These are phyloP conservation scores for Fusarium heterosporum DNA, from an alignment of 2,329 filamentous ascomycete species.

Conservation along the genomic window DNA sequence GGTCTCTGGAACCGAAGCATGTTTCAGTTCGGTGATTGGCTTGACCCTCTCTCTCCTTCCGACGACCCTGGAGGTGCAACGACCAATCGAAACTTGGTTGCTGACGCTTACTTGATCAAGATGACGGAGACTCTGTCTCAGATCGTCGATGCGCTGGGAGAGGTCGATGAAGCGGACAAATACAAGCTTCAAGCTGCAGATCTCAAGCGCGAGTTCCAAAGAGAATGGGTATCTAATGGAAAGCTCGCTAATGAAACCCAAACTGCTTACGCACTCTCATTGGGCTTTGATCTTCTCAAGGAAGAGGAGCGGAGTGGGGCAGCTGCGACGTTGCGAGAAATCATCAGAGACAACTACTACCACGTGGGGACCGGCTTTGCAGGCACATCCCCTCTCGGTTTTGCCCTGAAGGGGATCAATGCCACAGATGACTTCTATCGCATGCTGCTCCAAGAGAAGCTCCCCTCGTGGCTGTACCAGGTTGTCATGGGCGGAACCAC, in stretches of 20 bases:
- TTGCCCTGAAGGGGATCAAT: slow-evolving; percentile 31
- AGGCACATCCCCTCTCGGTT: slow-evolving; percentile 2
- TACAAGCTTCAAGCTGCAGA: slow-evolving; percentile 37
- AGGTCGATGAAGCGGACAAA: slow-evolving; percentile 29
- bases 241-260: slow-evolving; percentile 54
- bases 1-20: slow-evolving; percentile 40
- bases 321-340: slow-evolving; percentile 48
- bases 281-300: slow-evolving; percentile 54
- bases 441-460: slow-evolving; percentile 60
- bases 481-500: slow-evolving; percentile 61
- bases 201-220: slow-evolving; percentile 47
- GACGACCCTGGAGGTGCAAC: slow-evolving; percentile 53
- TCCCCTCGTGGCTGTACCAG: slow-evolving; percentile 62
- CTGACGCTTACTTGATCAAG: slow-evolving; percentile 59
- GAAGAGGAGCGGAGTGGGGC: slow-evolving; percentile 30
- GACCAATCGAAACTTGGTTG: slow-evolving; percentile 55
- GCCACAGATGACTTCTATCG: slow-evolving; percentile 55
- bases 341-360: slow-evolving; percentile 50
- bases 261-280: slow-evolving; percentile 54
- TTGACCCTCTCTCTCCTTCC: slow-evolving; percentile 58
- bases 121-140: slow-evolving; percentile 53
- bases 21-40: slow-evolving; percentile 59
- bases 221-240: slow-evolving; percentile 49
- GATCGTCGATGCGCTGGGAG: slow-evolving; percentile 50
- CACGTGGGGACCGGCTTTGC: slow-evolving; percentile 57